Percentiles rank a stretch among this genome's conserved stretches.
phyloP scores from a whole-genome alignment of 2,329 filamentous ascomycete species.

The Zarea fungicola region DNA sequence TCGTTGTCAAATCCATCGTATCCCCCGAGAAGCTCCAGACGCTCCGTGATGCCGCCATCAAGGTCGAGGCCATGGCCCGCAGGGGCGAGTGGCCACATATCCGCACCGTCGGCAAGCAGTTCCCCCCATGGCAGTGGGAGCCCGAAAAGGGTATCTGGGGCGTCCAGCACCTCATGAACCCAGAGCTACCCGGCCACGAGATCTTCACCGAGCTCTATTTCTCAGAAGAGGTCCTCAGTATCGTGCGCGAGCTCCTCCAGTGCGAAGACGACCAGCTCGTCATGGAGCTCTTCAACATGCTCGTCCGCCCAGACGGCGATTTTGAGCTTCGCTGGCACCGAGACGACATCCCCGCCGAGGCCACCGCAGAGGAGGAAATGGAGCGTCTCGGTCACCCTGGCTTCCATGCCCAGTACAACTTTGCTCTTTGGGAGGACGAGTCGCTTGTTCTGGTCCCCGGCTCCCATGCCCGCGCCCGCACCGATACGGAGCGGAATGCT shows the following conservation, averaged over 20 bases:
- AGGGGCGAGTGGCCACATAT: conserved; percentile 74
- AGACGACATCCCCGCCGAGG: conserved; percentile 70
- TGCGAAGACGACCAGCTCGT: conserved; percentile 59
- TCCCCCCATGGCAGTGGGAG: conserved; percentile 73
- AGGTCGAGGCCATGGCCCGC: conserved; percentile 57
- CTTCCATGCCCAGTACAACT: conserved; percentile 81
- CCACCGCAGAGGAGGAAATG: conserved; percentile 61
- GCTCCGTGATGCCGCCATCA: conserved; percentile 55
- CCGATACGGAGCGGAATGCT: conserved; percentile 61
- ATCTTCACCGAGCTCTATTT: conserved; percentile 70
- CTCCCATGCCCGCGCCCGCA: conserved; percentile 67
- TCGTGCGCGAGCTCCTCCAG: conserved; percentile 60
- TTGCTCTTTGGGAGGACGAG: conserved; percentile 71
- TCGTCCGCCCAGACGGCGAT: conserved; percentile 64
- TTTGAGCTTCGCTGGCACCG: conserved; percentile 82
- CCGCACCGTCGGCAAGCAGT: conserved; percentile 82
- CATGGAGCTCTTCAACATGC: conserved; percentile 84
- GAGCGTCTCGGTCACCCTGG: conserved; percentile 54
- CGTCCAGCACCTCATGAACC: conserved; percentile 79
- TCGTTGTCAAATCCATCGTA: conserved; percentile 64
- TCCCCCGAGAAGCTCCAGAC: conserved; percentile 46
- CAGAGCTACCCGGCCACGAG: conserved; percentile 55
- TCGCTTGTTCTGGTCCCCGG: conserved; percentile 73
- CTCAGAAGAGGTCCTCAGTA: conserved; percentile 53
- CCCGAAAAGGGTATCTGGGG: conserved; percentile 73